Conservation (phyloP, 1,139 yeast species). For the Kluyveromyces sp. region DNA sequence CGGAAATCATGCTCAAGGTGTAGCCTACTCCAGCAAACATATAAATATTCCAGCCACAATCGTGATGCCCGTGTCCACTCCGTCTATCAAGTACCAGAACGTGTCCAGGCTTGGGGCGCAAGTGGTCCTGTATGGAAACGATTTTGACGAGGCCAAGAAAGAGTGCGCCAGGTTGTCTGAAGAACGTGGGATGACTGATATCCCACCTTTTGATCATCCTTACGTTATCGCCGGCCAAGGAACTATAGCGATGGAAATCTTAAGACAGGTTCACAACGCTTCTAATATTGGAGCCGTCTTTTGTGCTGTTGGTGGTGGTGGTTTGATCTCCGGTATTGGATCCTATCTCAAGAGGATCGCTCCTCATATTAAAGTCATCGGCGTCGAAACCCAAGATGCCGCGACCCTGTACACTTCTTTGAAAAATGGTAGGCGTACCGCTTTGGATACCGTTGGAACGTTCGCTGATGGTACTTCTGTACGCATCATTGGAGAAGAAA, state of each 20-base stretch:
- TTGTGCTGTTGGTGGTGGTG: constrained; percentile 97
- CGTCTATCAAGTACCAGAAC: constrained; percentile 85
- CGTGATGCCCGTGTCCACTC: constrained; percentile 97
- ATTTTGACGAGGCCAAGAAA: constrained; percentile 84
- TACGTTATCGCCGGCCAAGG: constrained; percentile 99
- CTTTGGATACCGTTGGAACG: constrained; percentile 73
- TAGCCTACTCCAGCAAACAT: constrained; percentile 82
- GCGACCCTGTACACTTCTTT: constrained; percentile 82
- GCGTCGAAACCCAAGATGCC: constrained; percentile 94
- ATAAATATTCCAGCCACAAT: constrained; percentile 89
- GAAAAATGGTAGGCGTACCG: constrained; percentile 45
- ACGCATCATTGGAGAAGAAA: constrained; percentile 79
- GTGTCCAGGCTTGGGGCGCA: constrained; percentile 90
- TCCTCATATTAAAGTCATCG: constrained; percentile 94
- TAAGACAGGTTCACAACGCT: constrained; percentile 65
- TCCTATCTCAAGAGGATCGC: constrained; percentile 88
- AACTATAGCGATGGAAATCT: constrained; percentile 85
- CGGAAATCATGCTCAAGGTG: constrained; percentile 99
- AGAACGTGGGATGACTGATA: constrained; percentile 70
- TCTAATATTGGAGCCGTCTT: constrained; percentile 80
- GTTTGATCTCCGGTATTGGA: constrained; percentile 85
- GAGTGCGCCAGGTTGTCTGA: constrained; percentile 72
- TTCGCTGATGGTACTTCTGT: constrained; percentile 99
- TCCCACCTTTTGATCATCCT: constrained; percentile 97
- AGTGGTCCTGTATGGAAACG: constrained; percentile 88